These are phyloP conservation scores for Solanum aculeatissimum DNA, from an alignment of 305 asterid species.

Conservation along the genomic window DNA sequence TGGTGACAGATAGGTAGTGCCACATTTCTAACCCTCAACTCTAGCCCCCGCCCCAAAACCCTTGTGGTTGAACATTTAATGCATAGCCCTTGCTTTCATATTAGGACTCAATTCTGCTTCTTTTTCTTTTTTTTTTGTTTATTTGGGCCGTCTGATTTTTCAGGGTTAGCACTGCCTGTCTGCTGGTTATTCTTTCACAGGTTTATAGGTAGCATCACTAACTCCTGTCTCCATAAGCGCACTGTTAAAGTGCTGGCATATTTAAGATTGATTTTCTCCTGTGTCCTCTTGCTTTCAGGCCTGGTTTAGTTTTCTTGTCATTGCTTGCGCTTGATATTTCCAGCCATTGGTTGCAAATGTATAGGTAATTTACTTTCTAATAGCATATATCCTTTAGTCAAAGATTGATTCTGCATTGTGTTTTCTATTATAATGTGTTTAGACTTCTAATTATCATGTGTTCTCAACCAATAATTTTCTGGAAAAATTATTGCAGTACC, in stretches of 20 bases:
- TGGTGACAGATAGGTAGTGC: constrained; percentile 94
- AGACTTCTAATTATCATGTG: background rate
- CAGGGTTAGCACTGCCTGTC: constrained; percentile 97
- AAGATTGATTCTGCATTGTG: background rate
- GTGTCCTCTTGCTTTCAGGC: constrained; percentile 16
- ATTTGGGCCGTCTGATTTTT: background rate
- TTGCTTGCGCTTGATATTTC: constrained; percentile 84
- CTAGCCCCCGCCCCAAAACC: background rate
- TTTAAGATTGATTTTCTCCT: background rate
- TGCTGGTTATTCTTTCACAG: constrained; percentile 90
- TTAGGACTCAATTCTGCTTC: constrained; percentile 1
- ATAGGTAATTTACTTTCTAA: constrained; percentile 43
- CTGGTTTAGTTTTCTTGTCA: constrained; percentile 27
- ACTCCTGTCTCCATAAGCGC: background rate
- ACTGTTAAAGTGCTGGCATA: background rate
- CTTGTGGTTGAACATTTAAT: constrained; percentile 3
- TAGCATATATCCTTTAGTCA: background rate
- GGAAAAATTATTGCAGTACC: constrained; percentile 33
- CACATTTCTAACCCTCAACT: background rate
- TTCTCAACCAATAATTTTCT: background rate
- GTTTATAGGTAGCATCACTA: constrained; percentile 55
- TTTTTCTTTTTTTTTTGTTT: background rate
- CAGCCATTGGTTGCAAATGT: constrained; percentile 99
- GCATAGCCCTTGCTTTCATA: background rate
- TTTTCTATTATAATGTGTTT: background rate